Evolutionary conservation across 306 rosid species (phyloP), one percentile per base, ranked within the genome.

Genomic region (Purshia tridentata): DNA sequence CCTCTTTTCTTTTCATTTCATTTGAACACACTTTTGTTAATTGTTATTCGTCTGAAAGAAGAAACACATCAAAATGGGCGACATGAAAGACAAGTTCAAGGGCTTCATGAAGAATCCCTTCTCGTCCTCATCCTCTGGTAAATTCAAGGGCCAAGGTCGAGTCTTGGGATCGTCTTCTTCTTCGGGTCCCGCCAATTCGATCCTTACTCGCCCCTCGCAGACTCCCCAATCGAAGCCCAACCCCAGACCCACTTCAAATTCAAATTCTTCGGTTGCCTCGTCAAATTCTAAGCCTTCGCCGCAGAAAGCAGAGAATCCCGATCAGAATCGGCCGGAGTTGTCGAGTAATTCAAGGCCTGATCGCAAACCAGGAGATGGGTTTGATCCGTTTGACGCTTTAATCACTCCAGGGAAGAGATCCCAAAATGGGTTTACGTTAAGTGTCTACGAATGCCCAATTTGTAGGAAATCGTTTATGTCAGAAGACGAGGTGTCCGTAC

Each of bases 91-190:
- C 70, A 95, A 95, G 84, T 53, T 95, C 40, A 95, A 95, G 72
- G 98, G 96, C 2, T 90, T 91, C 86, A 88, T 95, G 86, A 95
- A 95, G 70, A 90, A 75, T 20, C 70, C 87, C n/a, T 80, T 81
- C 54, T 72, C 95, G 0, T 83, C 97, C 1, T 86, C 92, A 3
- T 77, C 95, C 54, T 91, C 99, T 22, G 77, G 83, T 12, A 95
- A 84, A 84, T 95, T 95, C 87, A 92, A 91, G 51, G 99, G 99
- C 69, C 99, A 88, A 85, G 98, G 98, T 61, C 74, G 98, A 78
- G 96, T 90, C 65, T 77, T 95, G 20, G 99, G 99, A 29, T 95
- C 98, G 2, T 81, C 93, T 11, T 82, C 88, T 14, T 83, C 87
- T n/a, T 68, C 96, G 0, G 77, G 76, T 12, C 78, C 91, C 41